These are phyloP conservation scores for Malania oleifera DNA, from an alignment of 164 flowering plant species.

Conservation along the genomic window DNA sequence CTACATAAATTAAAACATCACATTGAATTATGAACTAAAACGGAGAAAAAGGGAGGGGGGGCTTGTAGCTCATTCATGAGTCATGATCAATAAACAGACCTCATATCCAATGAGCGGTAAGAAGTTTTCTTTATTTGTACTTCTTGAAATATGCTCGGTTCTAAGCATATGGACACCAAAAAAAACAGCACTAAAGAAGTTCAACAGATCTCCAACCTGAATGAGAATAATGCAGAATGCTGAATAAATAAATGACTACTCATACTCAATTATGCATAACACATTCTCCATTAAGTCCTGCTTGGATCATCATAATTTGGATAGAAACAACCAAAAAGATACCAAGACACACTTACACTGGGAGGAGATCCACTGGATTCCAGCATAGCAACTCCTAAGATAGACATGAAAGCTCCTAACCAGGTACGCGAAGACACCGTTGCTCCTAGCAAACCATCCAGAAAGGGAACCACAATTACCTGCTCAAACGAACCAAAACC, in stretches of 20 bases:
- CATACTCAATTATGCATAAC: no score
- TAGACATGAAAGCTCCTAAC: conserved; percentile 77
- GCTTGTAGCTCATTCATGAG: background rate
- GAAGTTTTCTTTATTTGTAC: conserved; percentile 44
- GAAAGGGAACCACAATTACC: conserved; percentile 77
- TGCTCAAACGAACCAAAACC: conserved; percentile 26
- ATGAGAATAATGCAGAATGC: conserved; percentile 5
- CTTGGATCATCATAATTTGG: background rate
- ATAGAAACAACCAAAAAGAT: background rate
- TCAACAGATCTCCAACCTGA: conserved; percentile 82
- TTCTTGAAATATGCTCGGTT: conserved; percentile 76
- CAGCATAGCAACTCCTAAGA: conserved; percentile 66
- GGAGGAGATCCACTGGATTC: conserved; percentile 96
- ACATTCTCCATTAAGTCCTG: no score
- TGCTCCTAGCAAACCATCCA: conserved; percentile 82
- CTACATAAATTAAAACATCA: no score
- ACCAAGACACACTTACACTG: conserved; percentile 41
- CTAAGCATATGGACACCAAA: conserved; percentile 85
- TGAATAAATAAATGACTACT: background rate
- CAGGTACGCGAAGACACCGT: conserved; percentile 59
- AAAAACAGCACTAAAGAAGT: conserved; percentile 74
- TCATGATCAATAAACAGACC: conserved; percentile 33
- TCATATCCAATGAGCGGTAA: conserved; percentile 79
- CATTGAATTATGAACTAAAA: no score
- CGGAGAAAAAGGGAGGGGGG: no score